Percentiles rank a stretch among this genome's conserved stretches.
phyloP scores from a whole-genome alignment of 1,139 yeast genomes.

The Pichia sp. region DNA sequence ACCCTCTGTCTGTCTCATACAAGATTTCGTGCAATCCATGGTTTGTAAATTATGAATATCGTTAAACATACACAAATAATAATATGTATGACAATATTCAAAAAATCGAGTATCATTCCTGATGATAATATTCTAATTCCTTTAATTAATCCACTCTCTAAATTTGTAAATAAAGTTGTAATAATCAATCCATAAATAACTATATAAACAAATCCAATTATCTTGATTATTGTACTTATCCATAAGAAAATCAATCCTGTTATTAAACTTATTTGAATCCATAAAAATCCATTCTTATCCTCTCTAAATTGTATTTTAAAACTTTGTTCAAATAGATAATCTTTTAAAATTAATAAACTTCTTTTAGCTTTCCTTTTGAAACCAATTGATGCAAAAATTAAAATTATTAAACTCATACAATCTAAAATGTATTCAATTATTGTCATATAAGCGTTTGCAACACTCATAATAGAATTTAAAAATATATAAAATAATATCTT shows the following conservation, averaged over 20 bases:
- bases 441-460: not conserved
- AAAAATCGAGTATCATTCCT: slow-evolving; percentile 17
- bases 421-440: slow-evolving; percentile 12
- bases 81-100: slow-evolving; percentile 13
- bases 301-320: slow-evolving; percentile 3
- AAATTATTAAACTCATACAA: slow-evolving; percentile 11
- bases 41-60: slow-evolving; percentile 15
- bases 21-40: too few relatives aligned
- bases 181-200: slow-evolving; percentile 2
- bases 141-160: slow-evolving; percentile 4
- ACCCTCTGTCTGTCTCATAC: too few relatives aligned
- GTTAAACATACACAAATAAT: slow-evolving; percentile 14
- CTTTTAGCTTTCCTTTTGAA: slow-evolving; percentile 9
- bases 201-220: slow-evolving; percentile 3
- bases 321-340: slow-evolving; percentile 5
- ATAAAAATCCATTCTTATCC: not conserved
- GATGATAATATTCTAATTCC: slow-evolving; percentile 13
- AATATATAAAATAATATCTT: slow-evolving; percentile 1
- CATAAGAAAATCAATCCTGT: not conserved
- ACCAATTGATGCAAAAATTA: slow-evolving; percentile 13
- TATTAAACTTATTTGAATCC: not conserved
- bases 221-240: slow-evolving; percentile 3
- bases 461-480: slow-evolving; percentile 7
- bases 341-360: slow-evolving; percentile 2
- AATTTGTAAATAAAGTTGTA: not conserved